Evolutionary conservation across 208 protist genomes (phyloP).

Genomic region (Leptomonas seymouri): DNA sequence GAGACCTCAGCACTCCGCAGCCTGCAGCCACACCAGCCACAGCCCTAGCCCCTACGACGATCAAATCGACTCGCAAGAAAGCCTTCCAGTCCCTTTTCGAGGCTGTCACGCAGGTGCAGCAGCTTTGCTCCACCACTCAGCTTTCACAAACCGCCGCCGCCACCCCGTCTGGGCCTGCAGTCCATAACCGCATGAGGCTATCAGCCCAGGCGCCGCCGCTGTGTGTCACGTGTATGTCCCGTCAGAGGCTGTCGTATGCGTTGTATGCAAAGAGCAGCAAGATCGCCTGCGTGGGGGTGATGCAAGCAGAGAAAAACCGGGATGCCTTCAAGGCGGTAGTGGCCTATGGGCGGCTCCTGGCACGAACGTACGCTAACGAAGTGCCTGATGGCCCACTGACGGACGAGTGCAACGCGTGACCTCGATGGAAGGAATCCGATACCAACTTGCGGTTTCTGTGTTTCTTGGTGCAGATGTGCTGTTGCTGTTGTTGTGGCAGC

Average conservation of each 20-base stretch:
- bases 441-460: too few relatives aligned
- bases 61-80: slow-evolving; percentile 12
- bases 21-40: too few relatives aligned
- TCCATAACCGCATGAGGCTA: neutral
- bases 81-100: slow-evolving; percentile 42
- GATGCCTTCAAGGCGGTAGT: slow-evolving; percentile 37
- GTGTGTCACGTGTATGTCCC: slow-evolving; percentile 60
- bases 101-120: slow-evolving; percentile 32
- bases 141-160: neutral
- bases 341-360: slow-evolving; percentile 31
- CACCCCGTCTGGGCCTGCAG: neutral
- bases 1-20: neutral
- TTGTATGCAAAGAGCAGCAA: slow-evolving; percentile 63
- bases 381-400: neutral
- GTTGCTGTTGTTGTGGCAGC: too few relatives aligned
- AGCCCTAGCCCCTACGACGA: neutral
- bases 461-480: too few relatives aligned
- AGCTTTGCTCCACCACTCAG: slow-evolving; percentile 21
- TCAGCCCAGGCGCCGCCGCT: slow-evolving; percentile 21
- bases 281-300: slow-evolving; percentile 47
- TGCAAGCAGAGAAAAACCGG: slow-evolving; percentile 47
- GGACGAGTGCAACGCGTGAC: neutral
- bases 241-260: slow-evolving; percentile 68
- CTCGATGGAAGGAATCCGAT: too few relatives aligned
- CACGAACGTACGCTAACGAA: slow-evolving; percentile 11